Evolutionary conservation across 1,284 basidiomycete genomes (phyloP), one percentile per base, ranked within the genome.

Genomic region (Trichosporon coremiiforme): DNA sequence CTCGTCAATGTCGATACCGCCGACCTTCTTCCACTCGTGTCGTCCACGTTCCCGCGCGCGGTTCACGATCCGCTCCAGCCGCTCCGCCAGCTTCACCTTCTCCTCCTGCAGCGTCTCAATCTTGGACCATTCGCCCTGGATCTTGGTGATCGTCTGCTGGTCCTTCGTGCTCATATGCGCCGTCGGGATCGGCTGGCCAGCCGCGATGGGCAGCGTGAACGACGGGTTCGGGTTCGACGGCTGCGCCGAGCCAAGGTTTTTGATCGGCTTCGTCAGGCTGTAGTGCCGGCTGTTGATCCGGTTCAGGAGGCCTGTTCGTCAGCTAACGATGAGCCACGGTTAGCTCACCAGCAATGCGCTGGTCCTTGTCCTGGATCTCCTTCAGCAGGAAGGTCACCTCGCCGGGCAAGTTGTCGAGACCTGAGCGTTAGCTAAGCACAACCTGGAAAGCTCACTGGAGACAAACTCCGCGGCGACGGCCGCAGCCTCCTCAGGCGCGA

Each of bases 361-460:
- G 70, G 67, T 85, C 84, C 74, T 85, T 86, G 70, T 86, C 87
- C 67, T 75, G 75, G 66, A 93, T 91, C 81, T 92, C 91, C 65
- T 89, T 86, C 12, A 92, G 84, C 9, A 92, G 83, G 78, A 89
- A 89, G 38, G 88, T 87, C 7, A 92, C 87, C 80, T 92, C 91
- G 67, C 86, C 87, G 0, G 90, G 90, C 57, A 92, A 84, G 77
- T 92, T 92, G 74, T 93, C 91, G 35, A 93, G 85, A 75, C 88
- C 91, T 91, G 78, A 25, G 6, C 13, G 36, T 20, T 17, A 50
- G 53, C 33, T 20, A 31, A 13, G 35, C 41, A 29, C 36, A 50
- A 50, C 15, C 4, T 55, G 35, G n/a, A 31, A 10, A 3, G 85
- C 89, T 83, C 71, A 91, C 90, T 90, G 12, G 86, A 85, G 13